Conservation (phyloP, 2,329 filamentous ascomycete genomes). For the Aspergillus japonicus region DNA sequence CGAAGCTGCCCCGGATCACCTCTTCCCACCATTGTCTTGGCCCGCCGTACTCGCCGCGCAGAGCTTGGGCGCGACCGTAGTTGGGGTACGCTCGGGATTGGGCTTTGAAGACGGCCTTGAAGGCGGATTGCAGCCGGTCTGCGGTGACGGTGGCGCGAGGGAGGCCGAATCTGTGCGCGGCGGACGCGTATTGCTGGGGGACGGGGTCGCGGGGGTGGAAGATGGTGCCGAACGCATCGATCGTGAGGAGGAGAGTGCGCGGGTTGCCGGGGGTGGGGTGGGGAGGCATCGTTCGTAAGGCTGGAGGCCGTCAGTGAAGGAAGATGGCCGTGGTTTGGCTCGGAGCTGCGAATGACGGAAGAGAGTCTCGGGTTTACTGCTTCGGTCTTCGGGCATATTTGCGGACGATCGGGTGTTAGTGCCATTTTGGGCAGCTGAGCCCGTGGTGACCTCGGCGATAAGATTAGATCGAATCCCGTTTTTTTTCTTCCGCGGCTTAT, state of each 20-base stretch:
- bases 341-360: not conserved
- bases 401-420: not conserved
- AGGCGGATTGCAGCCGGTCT: conserved; percentile 32
- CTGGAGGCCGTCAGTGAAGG: not conserved
- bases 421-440: not conserved
- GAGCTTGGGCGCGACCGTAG: conserved; percentile 43
- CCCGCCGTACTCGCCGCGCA: conserved; percentile 37
- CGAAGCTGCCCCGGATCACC: conserved; percentile 42
- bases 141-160: conserved; percentile 27
- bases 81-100: conserved; percentile 39
- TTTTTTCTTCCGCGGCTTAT: not conserved
- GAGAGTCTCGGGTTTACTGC: not conserved
- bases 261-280: not conserved
- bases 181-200: conserved; percentile 40
- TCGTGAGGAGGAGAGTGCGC: conserved; percentile 41
- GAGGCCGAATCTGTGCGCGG: conserved; percentile 39
- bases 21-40: conserved; percentile 48
- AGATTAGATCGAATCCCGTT: not conserved
- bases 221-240: conserved; percentile 48
- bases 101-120: conserved; percentile 37
- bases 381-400: not conserved
- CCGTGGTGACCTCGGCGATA: not conserved
- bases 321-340: not conserved
- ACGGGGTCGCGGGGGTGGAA: conserved; percentile 44
- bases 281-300: conserved; percentile 1